Base-by-base conservation (phyloP, 495 filamentous ascomycete species). In the Talaromyces wortmannii region DNA sequence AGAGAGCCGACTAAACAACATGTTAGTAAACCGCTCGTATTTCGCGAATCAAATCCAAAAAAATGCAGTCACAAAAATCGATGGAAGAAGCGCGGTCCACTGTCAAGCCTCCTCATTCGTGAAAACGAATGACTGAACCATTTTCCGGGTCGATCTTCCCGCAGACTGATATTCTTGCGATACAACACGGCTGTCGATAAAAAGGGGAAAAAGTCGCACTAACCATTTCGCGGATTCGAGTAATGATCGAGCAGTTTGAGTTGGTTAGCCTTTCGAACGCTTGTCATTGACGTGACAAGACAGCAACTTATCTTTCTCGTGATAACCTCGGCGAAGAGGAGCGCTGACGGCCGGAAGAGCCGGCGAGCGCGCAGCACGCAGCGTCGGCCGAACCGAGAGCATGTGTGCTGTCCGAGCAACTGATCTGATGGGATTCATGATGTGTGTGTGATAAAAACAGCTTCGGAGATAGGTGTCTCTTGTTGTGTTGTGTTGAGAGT, bases 231-330 rank as follows among this genome's bases (percentile, higher is more conserved):
- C 44, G 92, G 92, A 60, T 84, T 84, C 65, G 83, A 88, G 77
- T 97, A 97, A 78, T 97, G 94, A 67, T 97, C 92, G 52, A 97
- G 81, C 61, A 97, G 63, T 84, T 60, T 50, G 58, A 45, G 50
- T 46, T 56, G 48, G 73, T 72, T 63, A 75, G 70, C 64, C 62
- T 53, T 44, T 55, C 45, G 56, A 55, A 45, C 36, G n/a, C 47
- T 65, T 63, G 31, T 68, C 52, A 46, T 63, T 62, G 3, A 66
- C 63, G 55, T 62, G 63, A 17, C 70, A 60, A 47, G 71, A 56
- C 54, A 67, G 75, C 13, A 8, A 76, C 77, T 66, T 73, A 79
- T 79, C 83, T 78, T 85, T 85, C 65, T 85, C 83, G 61, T 86
- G 83, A 60, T 85, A 85, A 59, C 68, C 69, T 55, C 83, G 61